Percentiles rank a stretch among this genome's conserved stretches.
These are phyloP conservation scores for Biancaea sappan DNA, from an alignment of 306 rosid genomes.

Conservation along the genomic window DNA sequence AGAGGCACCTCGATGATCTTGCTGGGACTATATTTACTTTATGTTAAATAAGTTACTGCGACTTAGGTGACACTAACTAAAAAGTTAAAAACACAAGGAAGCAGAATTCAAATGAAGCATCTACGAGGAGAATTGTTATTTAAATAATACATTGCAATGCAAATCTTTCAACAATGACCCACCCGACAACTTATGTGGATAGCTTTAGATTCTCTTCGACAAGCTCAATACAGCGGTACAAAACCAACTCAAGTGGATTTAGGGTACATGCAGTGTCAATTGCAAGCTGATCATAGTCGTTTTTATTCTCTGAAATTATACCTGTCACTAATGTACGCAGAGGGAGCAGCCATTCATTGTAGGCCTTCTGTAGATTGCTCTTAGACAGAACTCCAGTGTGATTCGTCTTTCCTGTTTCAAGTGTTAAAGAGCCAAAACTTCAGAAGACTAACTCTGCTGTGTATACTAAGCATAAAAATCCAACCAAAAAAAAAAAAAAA, in stretches of 20 bases:
- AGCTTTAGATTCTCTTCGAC: constrained; percentile 69
- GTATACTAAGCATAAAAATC: neutral
- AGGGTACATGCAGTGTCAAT: constrained; percentile 57
- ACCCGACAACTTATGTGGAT: constrained; percentile 18
- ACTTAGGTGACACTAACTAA: neutral
- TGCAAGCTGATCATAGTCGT: constrained; percentile 46
- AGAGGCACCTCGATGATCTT: too few relatives aligned
- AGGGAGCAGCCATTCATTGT: constrained; percentile 53
- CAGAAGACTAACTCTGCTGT: neutral
- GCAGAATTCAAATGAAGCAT: neutral
- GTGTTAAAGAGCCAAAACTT: constrained; percentile 14
- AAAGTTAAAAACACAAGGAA: neutral
- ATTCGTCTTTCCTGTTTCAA: constrained; percentile 70
- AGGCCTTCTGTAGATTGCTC: constrained; percentile 44
- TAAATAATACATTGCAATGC: neutral
- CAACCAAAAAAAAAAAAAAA: neutral
- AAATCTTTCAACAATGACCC: neutral
- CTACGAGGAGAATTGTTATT: constrained; percentile 5
- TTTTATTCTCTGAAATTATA: constrained; percentile 41
- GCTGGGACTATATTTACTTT: too few relatives aligned
- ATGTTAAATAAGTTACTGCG: neutral
- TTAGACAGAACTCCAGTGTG: constrained; percentile 52
- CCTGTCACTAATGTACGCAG: constrained; percentile 48
- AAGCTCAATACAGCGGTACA: constrained; percentile 88
- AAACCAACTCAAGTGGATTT: constrained; percentile 82